Evolutionary conservation across 2,329 filamentous ascomycete genomes (phyloP).

Genomic region (Leptodontidium sp.): DNA sequence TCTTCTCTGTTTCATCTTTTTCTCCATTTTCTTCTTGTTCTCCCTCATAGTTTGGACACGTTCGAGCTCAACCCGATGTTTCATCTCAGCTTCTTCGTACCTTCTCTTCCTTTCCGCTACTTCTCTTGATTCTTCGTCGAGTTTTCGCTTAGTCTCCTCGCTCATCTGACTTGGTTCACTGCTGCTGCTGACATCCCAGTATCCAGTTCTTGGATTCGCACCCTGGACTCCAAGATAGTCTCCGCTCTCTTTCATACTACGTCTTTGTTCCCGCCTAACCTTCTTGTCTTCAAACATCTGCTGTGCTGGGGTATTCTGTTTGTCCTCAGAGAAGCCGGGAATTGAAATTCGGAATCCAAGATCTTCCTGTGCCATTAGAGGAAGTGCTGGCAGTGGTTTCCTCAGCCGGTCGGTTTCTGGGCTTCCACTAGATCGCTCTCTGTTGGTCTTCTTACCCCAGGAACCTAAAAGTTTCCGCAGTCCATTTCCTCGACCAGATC

Average conservation of each 20-base stretch:
- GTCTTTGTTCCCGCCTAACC: constrained; percentile 49
- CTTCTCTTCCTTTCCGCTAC: constrained; percentile 34
- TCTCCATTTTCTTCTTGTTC: constrained; percentile 53
- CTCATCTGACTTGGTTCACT: constrained; percentile 39
- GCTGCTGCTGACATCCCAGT: constrained; percentile 55
- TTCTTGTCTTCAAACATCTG: constrained; percentile 36
- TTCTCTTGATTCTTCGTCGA: constrained; percentile 39
- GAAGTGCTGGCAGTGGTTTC: constrained; percentile 12
- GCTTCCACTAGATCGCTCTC: background rate
- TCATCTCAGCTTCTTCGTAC: constrained; percentile 47
- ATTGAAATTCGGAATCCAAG: constrained; percentile 9
- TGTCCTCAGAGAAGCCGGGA: constrained; percentile 35
- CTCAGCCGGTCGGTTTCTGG: constrained; percentile 1
- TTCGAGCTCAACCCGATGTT: constrained; percentile 50
- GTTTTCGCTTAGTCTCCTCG: constrained; percentile 46
- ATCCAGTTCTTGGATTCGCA: constrained; percentile 63
- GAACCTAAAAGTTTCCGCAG: constrained; percentile 15
- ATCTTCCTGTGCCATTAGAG: constrained; percentile 5
- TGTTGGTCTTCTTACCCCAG: constrained; percentile 14
- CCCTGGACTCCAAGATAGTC: constrained; percentile 68
- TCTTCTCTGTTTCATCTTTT: constrained; percentile 52
- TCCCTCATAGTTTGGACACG: constrained; percentile 40
- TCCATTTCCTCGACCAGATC: constrained; percentile 1
- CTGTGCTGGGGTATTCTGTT: constrained; percentile 42
- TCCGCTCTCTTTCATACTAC: constrained; percentile 60